Base-by-base conservation (phyloP, 495 filamentous ascomycete species). In the Cairneyella variabilis region DNA sequence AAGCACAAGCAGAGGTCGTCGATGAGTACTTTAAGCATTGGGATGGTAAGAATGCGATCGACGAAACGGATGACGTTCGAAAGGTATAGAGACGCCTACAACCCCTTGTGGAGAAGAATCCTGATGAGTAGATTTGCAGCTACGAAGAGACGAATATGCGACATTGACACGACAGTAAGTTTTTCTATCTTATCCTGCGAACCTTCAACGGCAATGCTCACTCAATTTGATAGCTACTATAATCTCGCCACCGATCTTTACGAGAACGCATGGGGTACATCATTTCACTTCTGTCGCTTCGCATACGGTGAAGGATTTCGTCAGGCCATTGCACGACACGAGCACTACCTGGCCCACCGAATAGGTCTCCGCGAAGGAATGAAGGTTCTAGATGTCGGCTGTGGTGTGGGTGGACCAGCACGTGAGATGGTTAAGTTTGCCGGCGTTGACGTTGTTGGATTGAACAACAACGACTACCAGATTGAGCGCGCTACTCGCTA, bases 381-480 rank as follows among this genome's bases (percentile, higher is more conserved):
- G 89, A 87, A 80, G 66, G 93, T 97, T 34, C 76, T 97, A 17
- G 92, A 97, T 69, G 92, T 97, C 50, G 92, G 92, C 48, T 97
- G 92, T 69, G 92, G 92, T 79, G 89, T 98, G 37, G 92, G 92
- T 60, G 92, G 93, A 46, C 92, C 92, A 11, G 92, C 93, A 21
- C 79, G 92, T 49, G 90, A 97, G 74, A 97, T 98, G 59, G 86
- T 85, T 66, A 91, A 93, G 69, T 98, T 98, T 76, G 82, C 90
- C 39, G 91, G 86, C 59, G 84, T 78, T 63, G 90, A 96, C 63
- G 79, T 96, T 57, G 85, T 89, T 23, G 92, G 92, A 32, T 73
- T 98, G 68, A 98, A 98, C 84, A 98, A 96, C 84, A 98, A 97
- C 74, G 93, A 98, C 74, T 98, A 98, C 78, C 92, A 98, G 74